Conservation (phyloP, 2,329 filamentous ascomycete genomes). For the Cladobotryum mycophilum region DNA sequence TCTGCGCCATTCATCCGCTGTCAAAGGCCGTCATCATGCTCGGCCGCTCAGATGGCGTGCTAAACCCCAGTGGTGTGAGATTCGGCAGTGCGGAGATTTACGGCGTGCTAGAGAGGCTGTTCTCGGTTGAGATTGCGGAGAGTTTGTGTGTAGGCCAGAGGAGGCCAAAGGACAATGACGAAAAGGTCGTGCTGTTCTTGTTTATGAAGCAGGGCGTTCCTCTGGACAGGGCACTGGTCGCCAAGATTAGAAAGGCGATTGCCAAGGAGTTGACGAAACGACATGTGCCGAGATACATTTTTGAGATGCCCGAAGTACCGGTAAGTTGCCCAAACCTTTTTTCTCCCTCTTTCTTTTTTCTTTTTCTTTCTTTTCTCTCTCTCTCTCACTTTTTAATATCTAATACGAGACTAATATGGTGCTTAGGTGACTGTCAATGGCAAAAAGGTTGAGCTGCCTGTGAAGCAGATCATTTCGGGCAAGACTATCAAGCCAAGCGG, state of each 20-base stretch:
- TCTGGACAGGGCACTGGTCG: constrained; percentile 50
- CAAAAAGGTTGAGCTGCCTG: constrained; percentile 79
- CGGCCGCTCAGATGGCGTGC: constrained; percentile 68
- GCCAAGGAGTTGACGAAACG: constrained; percentile 59
- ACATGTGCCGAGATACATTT: constrained; percentile 73
- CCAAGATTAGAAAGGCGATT: constrained; percentile 58
- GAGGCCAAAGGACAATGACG: constrained; percentile 49
- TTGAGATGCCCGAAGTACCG: constrained; percentile 75
- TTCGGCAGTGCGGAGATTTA: constrained; percentile 82
- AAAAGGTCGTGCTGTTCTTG: constrained; percentile 50
- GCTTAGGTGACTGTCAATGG: constrained; percentile 65
- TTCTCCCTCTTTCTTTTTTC: background rate
- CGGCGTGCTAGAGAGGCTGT: constrained; percentile 61
- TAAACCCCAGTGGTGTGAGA: constrained; percentile 72
- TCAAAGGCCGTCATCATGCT: constrained; percentile 62
- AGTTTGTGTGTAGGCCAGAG: constrained; percentile 77
- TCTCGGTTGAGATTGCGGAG: constrained; percentile 58
- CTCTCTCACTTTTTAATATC: constrained; percentile 15
- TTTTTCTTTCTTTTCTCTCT: constrained; percentile 23
- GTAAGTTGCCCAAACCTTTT: constrained; percentile 42
- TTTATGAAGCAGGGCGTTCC: constrained; percentile 49
- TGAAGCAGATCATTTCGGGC: constrained; percentile 78
- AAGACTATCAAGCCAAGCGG: constrained; percentile 68
- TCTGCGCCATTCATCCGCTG: constrained; percentile 61
- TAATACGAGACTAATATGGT: constrained; percentile 23